These are phyloP conservation scores for Saxispiralis lemnorum DNA, from an alignment of 495 filamentous ascomycete genomes.

Conservation along the genomic window DNA sequence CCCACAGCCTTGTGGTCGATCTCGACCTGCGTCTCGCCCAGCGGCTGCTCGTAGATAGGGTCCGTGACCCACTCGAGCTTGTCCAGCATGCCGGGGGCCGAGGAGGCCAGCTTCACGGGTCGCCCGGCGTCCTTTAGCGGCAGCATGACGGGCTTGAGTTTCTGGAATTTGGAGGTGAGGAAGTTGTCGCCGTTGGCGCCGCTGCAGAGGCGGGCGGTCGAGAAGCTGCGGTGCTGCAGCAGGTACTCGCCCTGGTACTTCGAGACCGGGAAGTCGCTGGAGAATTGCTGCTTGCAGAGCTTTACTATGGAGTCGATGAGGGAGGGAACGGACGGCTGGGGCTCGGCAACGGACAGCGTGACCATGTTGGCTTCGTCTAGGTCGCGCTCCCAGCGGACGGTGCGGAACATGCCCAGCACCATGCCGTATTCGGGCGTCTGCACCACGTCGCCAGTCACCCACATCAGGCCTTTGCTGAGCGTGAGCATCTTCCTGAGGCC, in stretches of 20 bases:
- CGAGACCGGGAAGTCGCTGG: no score
- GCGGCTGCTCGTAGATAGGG: no score
- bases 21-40: neutral
- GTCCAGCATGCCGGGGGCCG: neutral
- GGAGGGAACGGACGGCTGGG: no score
- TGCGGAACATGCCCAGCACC: conserved; percentile 5
- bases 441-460: neutral
- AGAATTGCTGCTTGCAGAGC: no score
- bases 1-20: conserved; percentile 1
- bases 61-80: conserved; percentile 3
- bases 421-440: neutral
- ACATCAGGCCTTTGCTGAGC: conserved; percentile 1
- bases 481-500: neutral
- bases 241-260: no score
- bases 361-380: neutral
- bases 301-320: no score
- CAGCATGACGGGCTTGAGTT: neutral
- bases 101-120: neutral
- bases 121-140: conserved; percentile 1
- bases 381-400: neutral
- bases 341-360: no score
- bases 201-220: neutral
- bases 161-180: neutral
- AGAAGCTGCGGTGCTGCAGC: neutral
- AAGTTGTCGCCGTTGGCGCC: neutral